Evolutionary conservation across 352 stramenopile genomes (phyloP).

Genomic region (Blastocystis sp.): DNA sequence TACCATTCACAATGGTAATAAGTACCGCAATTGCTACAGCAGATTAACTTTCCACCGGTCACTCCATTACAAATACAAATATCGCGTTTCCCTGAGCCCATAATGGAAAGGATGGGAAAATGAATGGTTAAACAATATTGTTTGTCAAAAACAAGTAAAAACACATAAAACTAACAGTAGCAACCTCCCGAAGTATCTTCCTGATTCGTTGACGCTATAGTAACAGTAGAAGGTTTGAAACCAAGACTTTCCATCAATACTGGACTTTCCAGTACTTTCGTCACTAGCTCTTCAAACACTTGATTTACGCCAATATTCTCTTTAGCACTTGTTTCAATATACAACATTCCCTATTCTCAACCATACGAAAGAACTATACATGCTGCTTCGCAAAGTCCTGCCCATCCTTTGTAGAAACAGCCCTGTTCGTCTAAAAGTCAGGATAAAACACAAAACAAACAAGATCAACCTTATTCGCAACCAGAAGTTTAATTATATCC

Average conservation of each 20-base stretch:
- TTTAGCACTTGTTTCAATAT: conserved; percentile 84
- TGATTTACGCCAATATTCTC: conserved; percentile 80
- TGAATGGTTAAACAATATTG: neutral
- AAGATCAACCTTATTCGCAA: conserved; percentile 80
- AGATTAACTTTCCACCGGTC: conserved; percentile 2
- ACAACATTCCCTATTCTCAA: conserved; percentile 73
- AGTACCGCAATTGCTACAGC: conserved; percentile 43
- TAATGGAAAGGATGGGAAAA: neutral
- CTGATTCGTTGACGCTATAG: neutral
- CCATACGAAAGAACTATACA: conserved; percentile 37
- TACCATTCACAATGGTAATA: conserved; percentile 61
- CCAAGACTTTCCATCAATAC: conserved; percentile 64
- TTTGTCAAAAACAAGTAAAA: conserved; percentile 2
- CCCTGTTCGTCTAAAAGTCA: conserved; percentile 70
- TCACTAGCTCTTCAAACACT: conserved; percentile 83
- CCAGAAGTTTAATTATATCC: conserved; percentile 81
- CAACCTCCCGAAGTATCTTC: neutral
- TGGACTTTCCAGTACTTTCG: conserved; percentile 84
- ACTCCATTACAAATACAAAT: conserved; percentile 44
- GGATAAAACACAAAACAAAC: neutral
- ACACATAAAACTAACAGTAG: neutral
- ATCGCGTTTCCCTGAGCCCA: neutral
- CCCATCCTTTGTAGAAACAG: conserved; percentile 77
- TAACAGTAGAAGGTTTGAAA: neutral
- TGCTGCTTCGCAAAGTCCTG: conserved; percentile 81